These are phyloP conservation scores for Eucalyptus erythrocorys DNA, from an alignment of 345 rosid genomes.

Conservation along the genomic window DNA sequence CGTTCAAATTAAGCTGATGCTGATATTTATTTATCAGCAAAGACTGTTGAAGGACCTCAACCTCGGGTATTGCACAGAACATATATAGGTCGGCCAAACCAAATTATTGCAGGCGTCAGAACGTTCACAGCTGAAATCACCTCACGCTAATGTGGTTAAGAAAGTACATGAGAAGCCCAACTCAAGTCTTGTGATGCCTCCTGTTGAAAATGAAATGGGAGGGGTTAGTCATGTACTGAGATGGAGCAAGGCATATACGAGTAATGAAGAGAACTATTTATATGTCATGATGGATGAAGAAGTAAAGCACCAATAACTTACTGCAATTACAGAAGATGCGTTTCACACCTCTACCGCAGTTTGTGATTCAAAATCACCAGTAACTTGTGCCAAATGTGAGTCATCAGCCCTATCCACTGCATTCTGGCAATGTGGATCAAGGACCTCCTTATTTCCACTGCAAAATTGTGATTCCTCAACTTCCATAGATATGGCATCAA, in stretches of 20 bases:
- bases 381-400: conserved; percentile 8
- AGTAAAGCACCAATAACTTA: not conserved
- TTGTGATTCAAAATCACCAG: conserved; percentile 3
- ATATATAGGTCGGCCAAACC: not conserved
- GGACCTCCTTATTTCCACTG: not conserved
- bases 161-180: not conserved
- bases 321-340: not conserved
- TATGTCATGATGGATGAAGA: not conserved
- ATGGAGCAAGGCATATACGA: not conserved
- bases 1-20: not conserved
- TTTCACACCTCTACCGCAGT: not conserved
- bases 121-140: not conserved
- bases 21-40: not conserved
- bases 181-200: not conserved
- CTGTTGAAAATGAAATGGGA: not conserved
- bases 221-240: not conserved
- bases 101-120: not conserved
- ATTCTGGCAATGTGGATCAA: not conserved
- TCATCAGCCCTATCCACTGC: not conserved
- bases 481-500: not conserved
- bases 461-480: not conserved
- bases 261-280: not conserved
- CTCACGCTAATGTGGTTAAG: not conserved
- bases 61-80: not conserved
- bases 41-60: not conserved